Evolutionary conservation across 2,329 filamentous ascomycete species (phyloP).

Genomic region (Colletotrichum paranaense): DNA sequence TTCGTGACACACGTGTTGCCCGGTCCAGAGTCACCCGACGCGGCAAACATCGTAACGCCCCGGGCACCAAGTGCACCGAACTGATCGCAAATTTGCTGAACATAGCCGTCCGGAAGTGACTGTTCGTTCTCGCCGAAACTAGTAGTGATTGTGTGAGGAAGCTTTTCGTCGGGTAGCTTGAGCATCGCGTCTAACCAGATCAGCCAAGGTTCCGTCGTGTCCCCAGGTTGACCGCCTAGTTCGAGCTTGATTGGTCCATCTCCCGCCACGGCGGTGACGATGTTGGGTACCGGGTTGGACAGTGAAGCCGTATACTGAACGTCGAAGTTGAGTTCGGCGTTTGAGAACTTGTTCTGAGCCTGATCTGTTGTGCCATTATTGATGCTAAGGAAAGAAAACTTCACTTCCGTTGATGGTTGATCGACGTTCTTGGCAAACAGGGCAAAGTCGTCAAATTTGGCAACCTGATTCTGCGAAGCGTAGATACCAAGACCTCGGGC

Average conservation of each 20-base stretch:
- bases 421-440: slow-evolving; percentile 66
- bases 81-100: slow-evolving; percentile 61
- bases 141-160: slow-evolving; percentile 74
- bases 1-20: slow-evolving; percentile 50
- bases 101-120: slow-evolving; percentile 68
- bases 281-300: slow-evolving; percentile 47
- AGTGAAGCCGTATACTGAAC: slow-evolving; percentile 49
- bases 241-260: slow-evolving; percentile 37
- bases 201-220: slow-evolving; percentile 73
- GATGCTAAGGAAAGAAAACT: slow-evolving; percentile 68
- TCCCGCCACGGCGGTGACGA: slow-evolving; percentile 47
- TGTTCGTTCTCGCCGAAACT: slow-evolving; percentile 79
- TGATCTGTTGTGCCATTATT: slow-evolving; percentile 58
- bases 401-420: slow-evolving; percentile 60
- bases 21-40: slow-evolving; percentile 64
- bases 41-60: slow-evolving; percentile 75
- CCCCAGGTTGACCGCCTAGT: slow-evolving; percentile 1
- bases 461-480: slow-evolving; percentile 59
- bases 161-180: slow-evolving; percentile 59
- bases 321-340: slow-evolving; percentile 51
- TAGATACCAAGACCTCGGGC: slow-evolving; percentile 22
- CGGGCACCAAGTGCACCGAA: slow-evolving; percentile 74
- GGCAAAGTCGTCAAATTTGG: slow-evolving; percentile 64
- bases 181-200: slow-evolving; percentile 72
- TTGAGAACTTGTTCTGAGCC: slow-evolving; percentile 52